These are phyloP conservation scores for Leccinum pallidistipes DNA, from an alignment of 1,284 basidiomycete species.

Conservation along the genomic window DNA sequence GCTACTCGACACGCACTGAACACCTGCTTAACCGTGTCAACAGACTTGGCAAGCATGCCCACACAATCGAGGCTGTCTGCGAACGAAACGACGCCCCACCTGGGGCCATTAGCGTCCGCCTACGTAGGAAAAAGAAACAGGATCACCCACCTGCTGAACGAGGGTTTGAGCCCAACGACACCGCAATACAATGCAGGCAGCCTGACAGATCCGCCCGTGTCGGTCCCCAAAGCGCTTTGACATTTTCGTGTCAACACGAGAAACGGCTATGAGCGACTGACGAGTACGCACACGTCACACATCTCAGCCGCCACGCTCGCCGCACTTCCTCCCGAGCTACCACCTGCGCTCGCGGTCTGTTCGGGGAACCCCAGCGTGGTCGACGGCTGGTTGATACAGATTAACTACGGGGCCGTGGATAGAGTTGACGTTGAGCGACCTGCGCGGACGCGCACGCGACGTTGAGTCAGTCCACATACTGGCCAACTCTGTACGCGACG, in stretches of 20 bases:
- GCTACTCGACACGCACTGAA: slow-evolving; percentile 50
- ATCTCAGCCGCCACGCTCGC: slow-evolving; percentile 78
- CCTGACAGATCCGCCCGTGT: slow-evolving; percentile 94
- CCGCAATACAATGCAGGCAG: slow-evolving; percentile 95
- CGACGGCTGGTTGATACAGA: slow-evolving; percentile 47
- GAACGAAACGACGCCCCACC: slow-evolving; percentile 91
- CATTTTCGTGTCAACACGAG: slow-evolving; percentile 13
- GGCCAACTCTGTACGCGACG: slow-evolving; percentile 15
- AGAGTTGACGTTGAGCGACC: slow-evolving; percentile 74
- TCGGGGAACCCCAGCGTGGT: slow-evolving; percentile 5
- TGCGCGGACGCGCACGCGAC: slow-evolving; percentile 28
- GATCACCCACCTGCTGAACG: slow-evolving; percentile 77
- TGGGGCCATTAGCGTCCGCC: slow-evolving; percentile 34
- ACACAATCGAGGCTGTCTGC: slow-evolving; percentile 96
- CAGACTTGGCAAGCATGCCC: slow-evolving; percentile 70
- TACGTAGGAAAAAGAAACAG: background rate
- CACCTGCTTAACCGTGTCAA: slow-evolving; percentile 50
- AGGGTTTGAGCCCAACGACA: slow-evolving; percentile 90
- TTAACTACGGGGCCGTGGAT: slow-evolving; percentile 79
- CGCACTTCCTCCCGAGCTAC: slow-evolving; percentile 84
- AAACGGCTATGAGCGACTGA: background rate
- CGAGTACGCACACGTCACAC: slow-evolving; percentile 69
- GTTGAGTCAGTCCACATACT: background rate
- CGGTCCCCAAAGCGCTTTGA: slow-evolving; percentile 83
- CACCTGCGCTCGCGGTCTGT: slow-evolving; percentile 52